These are phyloP conservation scores for Microbotryomycetes sp. DNA, from an alignment of 1,284 basidiomycete genomes.

Conservation along the genomic window DNA sequence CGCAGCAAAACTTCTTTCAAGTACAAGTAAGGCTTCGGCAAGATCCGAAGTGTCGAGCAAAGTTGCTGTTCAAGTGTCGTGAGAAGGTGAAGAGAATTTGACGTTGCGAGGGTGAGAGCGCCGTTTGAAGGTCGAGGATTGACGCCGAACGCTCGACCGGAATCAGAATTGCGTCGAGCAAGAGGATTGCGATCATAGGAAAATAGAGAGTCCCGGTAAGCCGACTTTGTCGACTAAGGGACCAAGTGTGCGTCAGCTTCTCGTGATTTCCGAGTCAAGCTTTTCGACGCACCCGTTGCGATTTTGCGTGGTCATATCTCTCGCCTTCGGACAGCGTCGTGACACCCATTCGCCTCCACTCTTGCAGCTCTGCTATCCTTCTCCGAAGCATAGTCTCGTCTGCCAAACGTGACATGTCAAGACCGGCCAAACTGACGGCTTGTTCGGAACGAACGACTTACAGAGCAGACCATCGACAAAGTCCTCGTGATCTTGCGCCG, in stretches of 20 bases:
- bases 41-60: conserved; percentile 77
- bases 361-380: conserved; percentile 78
- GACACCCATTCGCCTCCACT: conserved; percentile 75
- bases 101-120: conserved; percentile 33
- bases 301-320: conserved; percentile 67
- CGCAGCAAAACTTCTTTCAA: conserved; percentile 87
- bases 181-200: neutral
- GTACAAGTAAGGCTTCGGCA: conserved; percentile 83
- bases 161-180: neutral
- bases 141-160: conserved; percentile 33
- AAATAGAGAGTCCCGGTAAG: neutral
- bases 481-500: conserved; percentile 81
- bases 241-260: too few relatives aligned
- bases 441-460: conserved; percentile 45
- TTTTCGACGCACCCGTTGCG: conserved; percentile 56
- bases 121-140: conserved; percentile 44
- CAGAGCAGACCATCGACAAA: conserved; percentile 84
- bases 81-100: conserved; percentile 61
- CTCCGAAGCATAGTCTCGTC: conserved; percentile 79
- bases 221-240: conserved; percentile 16
- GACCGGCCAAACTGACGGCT: too few relatives aligned
- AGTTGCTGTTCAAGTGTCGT: conserved; percentile 75
- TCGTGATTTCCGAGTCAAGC: neutral
- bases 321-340: conserved; percentile 77
- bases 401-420: conserved; percentile 39